phyloP scores from a whole-genome alignment of 352 stramenopile species.

The Phytopythium ostracodes region DNA sequence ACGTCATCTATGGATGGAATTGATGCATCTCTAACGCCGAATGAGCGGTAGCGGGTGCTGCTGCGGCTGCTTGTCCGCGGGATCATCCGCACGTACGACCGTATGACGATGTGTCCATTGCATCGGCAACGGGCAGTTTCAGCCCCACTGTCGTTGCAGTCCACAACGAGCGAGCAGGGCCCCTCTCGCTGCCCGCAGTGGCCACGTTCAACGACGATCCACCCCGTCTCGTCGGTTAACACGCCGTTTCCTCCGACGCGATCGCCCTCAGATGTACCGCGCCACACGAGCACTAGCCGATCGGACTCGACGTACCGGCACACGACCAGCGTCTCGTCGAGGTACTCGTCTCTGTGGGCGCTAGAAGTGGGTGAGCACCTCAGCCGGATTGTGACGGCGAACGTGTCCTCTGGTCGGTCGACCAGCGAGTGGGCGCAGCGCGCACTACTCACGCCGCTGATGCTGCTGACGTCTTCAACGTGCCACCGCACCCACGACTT shows the following conservation, averaged over 20 bases:
- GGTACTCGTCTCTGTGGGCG: background rate
- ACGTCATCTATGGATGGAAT: background rate
- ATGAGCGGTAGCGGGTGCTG: background rate
- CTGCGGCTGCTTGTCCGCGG: slow-evolving; percentile 11
- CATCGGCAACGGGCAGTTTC: background rate
- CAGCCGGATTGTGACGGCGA: slow-evolving; percentile 18
- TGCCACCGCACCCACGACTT: slow-evolving; percentile 29
- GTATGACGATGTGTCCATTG: slow-evolving; percentile 8
- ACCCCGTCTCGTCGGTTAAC: slow-evolving; percentile 5
- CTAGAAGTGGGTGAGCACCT: background rate
- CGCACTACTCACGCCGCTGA: slow-evolving; percentile 21
- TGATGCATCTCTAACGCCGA: background rate
- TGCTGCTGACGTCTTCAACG: slow-evolving; percentile 19
- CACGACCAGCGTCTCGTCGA: slow-evolving; percentile 5
- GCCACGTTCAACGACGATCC: background rate
- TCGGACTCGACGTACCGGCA: background rate
- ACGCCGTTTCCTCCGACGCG: background rate
- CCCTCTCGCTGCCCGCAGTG: background rate
- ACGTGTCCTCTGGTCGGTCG: slow-evolving; percentile 24
- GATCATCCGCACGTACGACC: slow-evolving; percentile 22
- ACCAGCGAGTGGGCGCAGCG: slow-evolving; percentile 22
- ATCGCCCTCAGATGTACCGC: slow-evolving; percentile 1
- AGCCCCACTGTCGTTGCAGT: background rate
- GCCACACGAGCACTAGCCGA: slow-evolving; percentile 4
- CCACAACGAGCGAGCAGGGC: background rate